These are phyloP conservation scores for Coemansia sp. DNA, from an alignment of 192 early-diverging fungal species.

Conservation along the genomic window DNA sequence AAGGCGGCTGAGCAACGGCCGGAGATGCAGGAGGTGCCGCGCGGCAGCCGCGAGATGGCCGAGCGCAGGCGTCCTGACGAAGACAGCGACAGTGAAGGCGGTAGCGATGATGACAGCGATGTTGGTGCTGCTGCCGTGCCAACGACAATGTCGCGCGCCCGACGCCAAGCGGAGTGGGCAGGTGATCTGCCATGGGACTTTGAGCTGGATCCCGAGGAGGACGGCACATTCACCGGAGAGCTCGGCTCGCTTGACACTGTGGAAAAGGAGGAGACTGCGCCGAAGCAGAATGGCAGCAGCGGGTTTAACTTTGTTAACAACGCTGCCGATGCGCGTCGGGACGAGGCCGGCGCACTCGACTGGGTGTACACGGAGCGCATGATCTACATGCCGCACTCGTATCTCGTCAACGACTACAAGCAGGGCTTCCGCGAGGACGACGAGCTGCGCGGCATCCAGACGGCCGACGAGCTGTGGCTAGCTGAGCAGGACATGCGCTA, in stretches of 20 bases:
- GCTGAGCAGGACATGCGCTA: conserved; percentile 77
- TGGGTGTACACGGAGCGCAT: conserved; percentile 88
- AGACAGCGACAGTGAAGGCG: conserved; percentile 2
- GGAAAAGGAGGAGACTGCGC: neutral
- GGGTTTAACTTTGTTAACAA: conserved; percentile 58
- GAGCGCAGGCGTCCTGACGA: conserved; percentile 14
- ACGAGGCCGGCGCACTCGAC: conserved; percentile 39
- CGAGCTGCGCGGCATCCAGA: conserved; percentile 38
- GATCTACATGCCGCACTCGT: conserved; percentile 90
- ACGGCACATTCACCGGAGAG: conserved; percentile 29
- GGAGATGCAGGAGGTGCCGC: conserved; percentile 34
- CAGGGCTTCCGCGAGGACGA: conserved; percentile 87
- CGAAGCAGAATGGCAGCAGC: conserved; percentile 6
- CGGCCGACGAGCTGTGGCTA: conserved; percentile 64
- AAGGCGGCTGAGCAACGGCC: conserved; percentile 8
- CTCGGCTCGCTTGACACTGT: conserved; percentile 56
- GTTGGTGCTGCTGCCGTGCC: neutral
- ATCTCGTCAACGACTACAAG: conserved; percentile 93
- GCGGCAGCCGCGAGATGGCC: conserved; percentile 20
- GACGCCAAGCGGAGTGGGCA: conserved; percentile 48
- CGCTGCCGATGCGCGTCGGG: conserved; percentile 7
- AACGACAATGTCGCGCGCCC: conserved; percentile 19
- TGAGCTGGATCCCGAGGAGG: conserved; percentile 54
- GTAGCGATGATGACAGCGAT: neutral
- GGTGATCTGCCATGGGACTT: conserved; percentile 53